phyloP scores from a whole-genome alignment of 1,284 basidiomycete genomes.

The Trichosporon coremiiforme region DNA sequence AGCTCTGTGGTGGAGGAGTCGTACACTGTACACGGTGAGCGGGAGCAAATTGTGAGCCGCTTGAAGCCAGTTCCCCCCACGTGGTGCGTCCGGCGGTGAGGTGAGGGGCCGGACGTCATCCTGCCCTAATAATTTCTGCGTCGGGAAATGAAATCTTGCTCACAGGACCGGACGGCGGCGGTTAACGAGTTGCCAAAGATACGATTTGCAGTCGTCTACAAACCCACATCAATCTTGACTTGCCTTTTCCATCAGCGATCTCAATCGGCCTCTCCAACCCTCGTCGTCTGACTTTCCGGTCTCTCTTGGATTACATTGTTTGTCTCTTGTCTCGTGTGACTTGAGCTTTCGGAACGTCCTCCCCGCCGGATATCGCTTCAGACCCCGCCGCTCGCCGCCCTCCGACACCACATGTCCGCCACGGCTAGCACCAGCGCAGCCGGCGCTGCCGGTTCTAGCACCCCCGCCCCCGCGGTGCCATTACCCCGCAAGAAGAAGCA shows the following conservation, averaged over 20 bases:
- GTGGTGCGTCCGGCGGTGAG: background rate
- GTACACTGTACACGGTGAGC: no score
- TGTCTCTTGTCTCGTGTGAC: background rate
- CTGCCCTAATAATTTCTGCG: slow-evolving; percentile 15
- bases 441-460: slow-evolving; percentile 14
- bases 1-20: no score
- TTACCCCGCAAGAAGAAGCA: slow-evolving; percentile 49
- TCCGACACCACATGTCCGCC: slow-evolving; percentile 4
- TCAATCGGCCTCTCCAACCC: background rate
- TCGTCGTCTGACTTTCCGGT: background rate
- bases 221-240: background rate
- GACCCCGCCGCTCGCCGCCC: background rate
- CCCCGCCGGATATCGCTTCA: background rate
- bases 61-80: background rate
- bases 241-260: background rate
- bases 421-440: slow-evolving; percentile 14
- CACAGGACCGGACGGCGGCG: background rate
- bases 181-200: background rate
- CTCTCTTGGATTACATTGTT: background rate
- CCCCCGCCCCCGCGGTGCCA: background rate
- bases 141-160: slow-evolving; percentile 18
- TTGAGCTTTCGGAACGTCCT: background rate
- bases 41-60: background rate
- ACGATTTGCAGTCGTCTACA: background rate
- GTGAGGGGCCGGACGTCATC: slow-evolving; percentile 3